phyloP scores from a whole-genome alignment of 345 rosid species.

The Corchorus capsularis region DNA sequence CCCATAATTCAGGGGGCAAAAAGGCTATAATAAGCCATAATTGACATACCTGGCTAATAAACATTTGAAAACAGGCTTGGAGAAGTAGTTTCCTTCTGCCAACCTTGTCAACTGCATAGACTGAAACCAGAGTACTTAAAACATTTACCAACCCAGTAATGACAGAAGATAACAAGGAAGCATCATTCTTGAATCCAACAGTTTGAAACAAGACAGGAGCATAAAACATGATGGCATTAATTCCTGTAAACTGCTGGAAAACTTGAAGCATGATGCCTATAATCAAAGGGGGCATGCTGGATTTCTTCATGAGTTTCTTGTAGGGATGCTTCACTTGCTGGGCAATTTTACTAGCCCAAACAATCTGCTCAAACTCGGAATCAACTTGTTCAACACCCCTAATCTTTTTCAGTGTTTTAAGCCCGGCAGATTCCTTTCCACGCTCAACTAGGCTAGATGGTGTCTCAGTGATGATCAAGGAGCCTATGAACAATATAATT shows the following conservation, averaged over 20 bases:
- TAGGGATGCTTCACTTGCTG: conserved; percentile 43
- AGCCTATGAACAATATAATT: conserved; percentile 46
- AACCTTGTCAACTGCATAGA: conserved; percentile 32
- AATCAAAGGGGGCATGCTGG: conserved; percentile 56
- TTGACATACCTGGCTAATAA: conserved; percentile 35
- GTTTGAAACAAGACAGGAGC: conserved; percentile 67
- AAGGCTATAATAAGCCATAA: not conserved
- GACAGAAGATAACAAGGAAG: conserved; percentile 60
- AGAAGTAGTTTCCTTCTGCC: conserved; percentile 49
- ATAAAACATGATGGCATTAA: conserved; percentile 55
- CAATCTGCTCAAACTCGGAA: conserved; percentile 42
- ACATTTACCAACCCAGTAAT: conserved; percentile 61
- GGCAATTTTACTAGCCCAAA: conserved; percentile 43
- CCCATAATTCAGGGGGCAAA: not conserved
- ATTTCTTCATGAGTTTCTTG: conserved; percentile 37
- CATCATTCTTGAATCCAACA: conserved; percentile 56
- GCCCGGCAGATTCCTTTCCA: conserved; percentile 31
- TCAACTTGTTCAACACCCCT: conserved; percentile 55
- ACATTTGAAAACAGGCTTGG: conserved; percentile 36
- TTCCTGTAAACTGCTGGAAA: conserved; percentile 70
- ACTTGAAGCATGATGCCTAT: conserved; percentile 53
- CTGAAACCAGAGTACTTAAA: conserved; percentile 37
- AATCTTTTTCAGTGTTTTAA: conserved; percentile 42
- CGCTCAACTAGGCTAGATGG: conserved; percentile 64
- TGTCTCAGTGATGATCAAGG: conserved; percentile 53